Evolutionary conservation across 441 rosid species (phyloP), one percentile per base, ranked within the genome.

Genomic region (Gossypium trilobum): DNA sequence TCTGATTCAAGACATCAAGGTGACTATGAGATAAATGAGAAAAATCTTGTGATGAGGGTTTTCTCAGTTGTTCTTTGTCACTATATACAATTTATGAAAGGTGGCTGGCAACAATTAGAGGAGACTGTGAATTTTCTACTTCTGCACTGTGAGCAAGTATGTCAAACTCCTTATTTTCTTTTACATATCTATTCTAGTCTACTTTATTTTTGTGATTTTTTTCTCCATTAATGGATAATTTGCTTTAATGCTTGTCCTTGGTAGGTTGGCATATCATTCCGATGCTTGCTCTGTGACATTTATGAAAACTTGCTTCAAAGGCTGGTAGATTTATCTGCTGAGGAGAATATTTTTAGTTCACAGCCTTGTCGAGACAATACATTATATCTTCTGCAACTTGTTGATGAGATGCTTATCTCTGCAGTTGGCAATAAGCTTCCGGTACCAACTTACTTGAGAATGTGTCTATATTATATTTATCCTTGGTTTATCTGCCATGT

Each of bases 341-440:
- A 87, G 82, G 98, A 93, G 77, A 95, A 91, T 77, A 85, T 93
- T 57, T 95, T 93, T 83, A 83, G 90, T 82, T 72, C 70, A 22
- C 99, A 91, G 81, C 99, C 98, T 60, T 95, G 97, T 82, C 95
- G 98, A 16, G 98, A 95, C 85, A 95, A 95, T 82, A 87, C 87
- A 29, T 74, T 95, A 70, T 95, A 82, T 82, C 91, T 95, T 81
- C 85, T 95, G 66, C 85, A 85, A 73, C 83, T 95, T 71, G 80
- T 89, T 16, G 98, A 95, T 80, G 99, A 93, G 88, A 85, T 90
- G 97, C 93, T 95, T 72, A 76, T 91, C 76, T 87, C 92, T 72
- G 96, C 93, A 77, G 82, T 90, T 71, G 98, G 91, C 74, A 85
- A 80, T 73, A 86, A 88, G 73, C 85, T 89, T 73, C 89, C 85